Evolutionary conservation across 2,329 filamentous ascomycete species (phyloP).

Genomic region (Alternaria conjuncta): DNA sequence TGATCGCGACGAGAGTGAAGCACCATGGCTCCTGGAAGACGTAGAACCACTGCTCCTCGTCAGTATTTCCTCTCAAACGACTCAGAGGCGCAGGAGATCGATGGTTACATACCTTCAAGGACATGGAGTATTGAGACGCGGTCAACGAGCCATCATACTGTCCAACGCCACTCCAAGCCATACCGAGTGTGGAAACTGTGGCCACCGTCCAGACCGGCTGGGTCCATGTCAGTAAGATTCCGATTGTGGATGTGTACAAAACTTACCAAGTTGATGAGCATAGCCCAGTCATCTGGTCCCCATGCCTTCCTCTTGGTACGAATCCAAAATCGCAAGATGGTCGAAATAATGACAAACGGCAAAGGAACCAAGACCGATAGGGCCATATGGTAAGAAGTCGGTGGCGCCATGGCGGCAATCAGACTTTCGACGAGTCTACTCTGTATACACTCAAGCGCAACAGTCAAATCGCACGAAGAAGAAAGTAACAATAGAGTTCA

Average conservation of each 20-base stretch:
- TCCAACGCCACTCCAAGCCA: constrained; percentile 10
- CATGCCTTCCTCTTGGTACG: constrained; percentile 7
- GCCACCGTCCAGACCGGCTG: constrained; percentile 9
- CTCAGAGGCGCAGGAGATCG: not conserved
- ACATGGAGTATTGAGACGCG: constrained; percentile 3
- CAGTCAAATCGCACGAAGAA: not conserved
- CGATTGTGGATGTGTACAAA: not conserved
- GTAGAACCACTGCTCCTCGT: constrained; percentile 7
- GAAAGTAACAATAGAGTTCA: not conserved
- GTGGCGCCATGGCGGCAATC: constrained; percentile 4
- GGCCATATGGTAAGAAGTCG: constrained; percentile 9
- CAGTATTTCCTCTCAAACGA: not conserved
- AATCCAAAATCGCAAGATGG: constrained; percentile 9
- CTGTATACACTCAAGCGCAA: not conserved
- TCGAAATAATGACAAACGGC: constrained; percentile 6
- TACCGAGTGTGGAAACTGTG: constrained; percentile 6
- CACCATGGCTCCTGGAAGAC: constrained; percentile 13
- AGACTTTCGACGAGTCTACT: not conserved
- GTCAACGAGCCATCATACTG: constrained; percentile 4
- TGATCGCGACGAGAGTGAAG: constrained; percentile 12
- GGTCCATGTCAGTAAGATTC: not conserved
- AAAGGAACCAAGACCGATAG: constrained; percentile 3
- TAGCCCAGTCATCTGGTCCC: constrained; percentile 12
- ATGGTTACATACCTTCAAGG: not conserved
- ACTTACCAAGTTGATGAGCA: constrained; percentile 11